These are phyloP conservation scores for Metschnikowia noctiluminum DNA, from an alignment of 805 yeast species.

Conservation along the genomic window DNA sequence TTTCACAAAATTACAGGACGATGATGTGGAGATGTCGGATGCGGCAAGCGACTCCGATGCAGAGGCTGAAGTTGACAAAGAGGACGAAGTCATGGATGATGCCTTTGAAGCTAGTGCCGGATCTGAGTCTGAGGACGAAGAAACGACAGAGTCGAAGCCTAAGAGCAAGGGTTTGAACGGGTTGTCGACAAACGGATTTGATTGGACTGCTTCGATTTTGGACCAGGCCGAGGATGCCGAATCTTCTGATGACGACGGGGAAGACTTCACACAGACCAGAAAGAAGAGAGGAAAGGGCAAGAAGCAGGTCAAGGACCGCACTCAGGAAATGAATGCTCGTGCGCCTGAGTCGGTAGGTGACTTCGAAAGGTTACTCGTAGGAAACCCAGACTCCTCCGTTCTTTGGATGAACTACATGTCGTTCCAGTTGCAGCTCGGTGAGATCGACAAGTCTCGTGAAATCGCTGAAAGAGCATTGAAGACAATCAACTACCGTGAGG, in stretches of 20 bases:
- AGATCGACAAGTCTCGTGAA: slow-evolving; percentile 90
- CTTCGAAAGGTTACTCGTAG: slow-evolving; percentile 86
- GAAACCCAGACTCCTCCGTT: slow-evolving; percentile 90
- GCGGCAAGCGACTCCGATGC: neutral
- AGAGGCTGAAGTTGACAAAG: slow-evolving; percentile 20
- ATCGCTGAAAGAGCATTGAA: slow-evolving; percentile 89
- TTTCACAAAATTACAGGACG: slow-evolving; percentile 45
- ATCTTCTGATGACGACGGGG: slow-evolving; percentile 53
- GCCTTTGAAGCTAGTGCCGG: slow-evolving; percentile 28
- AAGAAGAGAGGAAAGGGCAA: slow-evolving; percentile 46
- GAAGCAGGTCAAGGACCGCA: slow-evolving; percentile 66
- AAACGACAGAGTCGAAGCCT: slow-evolving; percentile 17
- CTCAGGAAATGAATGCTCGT: slow-evolving; percentile 76
- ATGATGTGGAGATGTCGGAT: slow-evolving; percentile 5
- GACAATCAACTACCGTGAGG: slow-evolving; percentile 86
- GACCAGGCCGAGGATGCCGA: slow-evolving; percentile 69
- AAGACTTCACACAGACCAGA: slow-evolving; percentile 52
- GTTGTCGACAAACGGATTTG: slow-evolving; percentile 82
- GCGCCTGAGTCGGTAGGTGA: slow-evolving; percentile 91
- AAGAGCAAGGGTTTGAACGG: slow-evolving; percentile 40
- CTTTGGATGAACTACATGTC: slow-evolving; percentile 99
- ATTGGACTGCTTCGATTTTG: slow-evolving; percentile 90
- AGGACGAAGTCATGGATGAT: slow-evolving; percentile 36
- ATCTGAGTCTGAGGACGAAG: slow-evolving; percentile 27
- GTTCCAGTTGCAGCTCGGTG: slow-evolving; percentile 92